Evolutionary conservation across 805 yeast species (phyloP).

Genomic region (Candida maris): DNA sequence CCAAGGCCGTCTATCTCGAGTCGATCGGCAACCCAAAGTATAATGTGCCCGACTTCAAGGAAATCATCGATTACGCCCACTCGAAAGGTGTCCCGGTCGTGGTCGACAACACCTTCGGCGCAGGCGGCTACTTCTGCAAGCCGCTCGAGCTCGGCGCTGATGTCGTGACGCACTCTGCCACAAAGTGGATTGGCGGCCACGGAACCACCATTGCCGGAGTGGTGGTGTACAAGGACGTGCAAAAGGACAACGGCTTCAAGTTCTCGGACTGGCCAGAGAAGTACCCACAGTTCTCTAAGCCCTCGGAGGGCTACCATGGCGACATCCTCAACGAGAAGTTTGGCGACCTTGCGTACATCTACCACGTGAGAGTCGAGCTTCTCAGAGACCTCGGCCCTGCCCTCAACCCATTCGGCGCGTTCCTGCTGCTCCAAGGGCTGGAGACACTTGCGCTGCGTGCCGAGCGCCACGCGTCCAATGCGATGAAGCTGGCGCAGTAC

Average conservation of each 20-base stretch:
- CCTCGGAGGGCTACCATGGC: constrained; percentile 94
- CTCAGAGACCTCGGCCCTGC: constrained; percentile 91
- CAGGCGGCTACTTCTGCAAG: constrained; percentile 83
- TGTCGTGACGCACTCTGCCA: constrained; percentile 89
- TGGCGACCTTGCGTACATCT: constrained; percentile 75
- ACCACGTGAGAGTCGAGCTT: constrained; percentile 76
- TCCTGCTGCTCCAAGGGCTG: constrained; percentile 83
- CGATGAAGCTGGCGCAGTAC: constrained; percentile 73
- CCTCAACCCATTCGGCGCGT: constrained; percentile 83
- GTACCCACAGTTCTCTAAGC: constrained; percentile 88
- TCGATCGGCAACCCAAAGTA: constrained; percentile 91
- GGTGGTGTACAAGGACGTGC: constrained; percentile 43
- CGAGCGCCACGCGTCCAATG: constrained; percentile 85
- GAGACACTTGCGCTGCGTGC: constrained; percentile 93
- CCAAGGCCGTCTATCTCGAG: constrained; percentile 88
- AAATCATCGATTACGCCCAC: constrained; percentile 72
- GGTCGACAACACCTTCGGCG: constrained; percentile 95
- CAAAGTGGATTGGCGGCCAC: constrained; percentile 98
- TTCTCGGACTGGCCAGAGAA: constrained; percentile 82
- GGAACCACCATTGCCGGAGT: constrained; percentile 95
- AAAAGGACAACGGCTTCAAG: constrained; percentile 88
- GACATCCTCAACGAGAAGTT: constrained; percentile 75
- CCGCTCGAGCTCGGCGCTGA: constrained; percentile 92
- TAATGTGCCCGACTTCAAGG: constrained; percentile 88
- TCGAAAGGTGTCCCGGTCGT: constrained; percentile 84